Percentiles rank a stretch among this genome's conserved stretches.
Evolutionary conservation across 208 protist genomes (phyloP).

Genomic region (Blastocrithidia nonstop): DNA sequence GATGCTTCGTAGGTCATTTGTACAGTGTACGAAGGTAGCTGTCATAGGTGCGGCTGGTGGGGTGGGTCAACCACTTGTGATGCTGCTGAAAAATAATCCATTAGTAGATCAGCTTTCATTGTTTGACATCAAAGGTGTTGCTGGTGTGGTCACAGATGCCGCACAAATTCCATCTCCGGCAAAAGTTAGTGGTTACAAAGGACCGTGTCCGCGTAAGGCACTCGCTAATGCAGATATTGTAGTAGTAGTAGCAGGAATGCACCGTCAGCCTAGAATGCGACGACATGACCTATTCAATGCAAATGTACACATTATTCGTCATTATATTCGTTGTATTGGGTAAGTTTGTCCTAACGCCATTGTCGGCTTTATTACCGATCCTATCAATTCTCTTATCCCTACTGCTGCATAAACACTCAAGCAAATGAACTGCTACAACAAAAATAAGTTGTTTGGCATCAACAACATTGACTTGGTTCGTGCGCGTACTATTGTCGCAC

Average conservation of each 20-base stretch:
- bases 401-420: slow-evolving; percentile 87
- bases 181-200: slow-evolving; percentile 57
- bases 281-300: slow-evolving; percentile 94
- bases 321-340: slow-evolving; percentile 73
- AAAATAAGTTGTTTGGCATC: slow-evolving; percentile 79
- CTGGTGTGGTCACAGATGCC: slow-evolving; percentile 88
- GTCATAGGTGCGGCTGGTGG: slow-evolving; percentile 79
- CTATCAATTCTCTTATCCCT: slow-evolving; percentile 93
- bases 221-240: slow-evolving; percentile 80
- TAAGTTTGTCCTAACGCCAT: slow-evolving; percentile 78
- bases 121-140: slow-evolving; percentile 79
- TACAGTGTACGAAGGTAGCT: too few species aligned
- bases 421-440: slow-evolving; percentile 84
- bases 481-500: slow-evolving; percentile 83
- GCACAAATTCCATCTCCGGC: slow-evolving; percentile 69
- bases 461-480: slow-evolving; percentile 87
- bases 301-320: slow-evolving; percentile 88
- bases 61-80: slow-evolving; percentile 78
- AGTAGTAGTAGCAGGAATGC: slow-evolving; percentile 90
- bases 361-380: slow-evolving; percentile 91
- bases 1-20: too few species aligned
- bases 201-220: slow-evolving; percentile 59
- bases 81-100: slow-evolving; percentile 63
- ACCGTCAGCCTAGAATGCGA: slow-evolving; percentile 94
- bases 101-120: slow-evolving; percentile 70